Base-by-base conservation (phyloP, 2,329 filamentous ascomycete genomes). In the Westerdykella ornata region DNA sequence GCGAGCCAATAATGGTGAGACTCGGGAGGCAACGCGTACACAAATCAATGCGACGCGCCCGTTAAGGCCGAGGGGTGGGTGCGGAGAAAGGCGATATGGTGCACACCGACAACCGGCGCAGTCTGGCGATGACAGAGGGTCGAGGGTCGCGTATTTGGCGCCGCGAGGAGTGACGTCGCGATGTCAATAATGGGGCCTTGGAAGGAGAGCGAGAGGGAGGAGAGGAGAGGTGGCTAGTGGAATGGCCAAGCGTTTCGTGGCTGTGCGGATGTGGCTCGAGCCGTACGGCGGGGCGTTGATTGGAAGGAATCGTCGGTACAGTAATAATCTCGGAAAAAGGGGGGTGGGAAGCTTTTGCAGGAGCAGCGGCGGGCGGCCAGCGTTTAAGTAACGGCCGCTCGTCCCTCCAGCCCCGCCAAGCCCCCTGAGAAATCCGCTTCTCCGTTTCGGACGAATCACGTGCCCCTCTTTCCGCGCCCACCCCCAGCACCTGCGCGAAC, bases 261-360 rank as follows among this genome's bases (percentile, higher is more conserved):
- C 4, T 4, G 30, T n/a, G 13, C 30, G 12, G 30, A 16, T 32
- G 30, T 26, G 22, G 22, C 22, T 26, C 8, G 22, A 59, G 45
- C 52, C 56, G 59, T 56, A 57, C 48, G 53, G 54, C 49, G 49
- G 51, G 48, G 51, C 53, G 51, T 48, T 57, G 57, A 60, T 61
- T 58, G 59, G 59, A 56, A 52, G 55, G 55, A 54, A 26, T 35
- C 3, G 16, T 19, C 20, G 37, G 22, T 9, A 26, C 8, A 11
- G 22, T 7, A 11, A 11, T 22, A 5, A 13, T 32, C 13, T 5
- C n/a, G 30, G 30, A 6, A 3, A 29, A 4, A 2, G n/a, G 30
- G 30, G 30, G n/a, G 30, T 17, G 53, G 53, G 49, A 53, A 54
- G 52, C 52, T 53, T 48, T n/a, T 47, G 29, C 47, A 54, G 51